A percentile compares a stretch with the other conserved stretches of the same genome.
Conservation (phyloP, 2,329 filamentous ascomycete species). For the Neopestalotiopsis sp. region DNA sequence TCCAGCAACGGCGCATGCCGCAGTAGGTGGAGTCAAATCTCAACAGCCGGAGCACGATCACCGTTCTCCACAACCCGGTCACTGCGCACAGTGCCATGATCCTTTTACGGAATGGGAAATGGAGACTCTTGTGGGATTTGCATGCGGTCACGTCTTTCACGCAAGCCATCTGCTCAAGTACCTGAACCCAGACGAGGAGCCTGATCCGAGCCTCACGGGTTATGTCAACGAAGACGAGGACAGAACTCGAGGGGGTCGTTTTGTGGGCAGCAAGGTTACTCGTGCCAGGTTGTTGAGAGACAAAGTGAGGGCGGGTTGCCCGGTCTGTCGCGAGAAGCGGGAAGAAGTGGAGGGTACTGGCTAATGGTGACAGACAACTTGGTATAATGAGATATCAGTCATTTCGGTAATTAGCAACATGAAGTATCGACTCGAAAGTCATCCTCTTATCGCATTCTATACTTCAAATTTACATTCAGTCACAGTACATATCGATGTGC, state of each 20-base stretch:
- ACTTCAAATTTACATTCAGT: too few relatives aligned
- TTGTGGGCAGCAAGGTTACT: constrained; percentile 86
- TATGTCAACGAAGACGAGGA: constrained; percentile 50
- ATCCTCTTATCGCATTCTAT: not conserved
- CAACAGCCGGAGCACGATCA: constrained; percentile 38
- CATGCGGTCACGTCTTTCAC: constrained; percentile 84
- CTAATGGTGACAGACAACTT: not conserved
- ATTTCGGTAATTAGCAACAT: not conserved
- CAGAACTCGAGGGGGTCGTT: constrained; percentile 56
- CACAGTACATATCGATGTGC: too few relatives aligned
- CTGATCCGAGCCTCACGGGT: constrained; percentile 46
- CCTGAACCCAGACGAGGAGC: constrained; percentile 50
- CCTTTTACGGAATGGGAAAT: constrained; percentile 66
- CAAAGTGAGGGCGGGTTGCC: constrained; percentile 69
- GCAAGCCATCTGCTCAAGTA: constrained; percentile 71
- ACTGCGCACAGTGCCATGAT: constrained; percentile 64
- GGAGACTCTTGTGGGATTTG: constrained; percentile 80
- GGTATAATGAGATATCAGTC: not conserved
- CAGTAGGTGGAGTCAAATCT: constrained; percentile 22
- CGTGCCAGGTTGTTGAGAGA: constrained; percentile 81
- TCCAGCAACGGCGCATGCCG: constrained; percentile 16
- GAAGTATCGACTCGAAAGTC: not conserved
- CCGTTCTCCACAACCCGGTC: constrained; percentile 52
- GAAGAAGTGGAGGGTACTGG: constrained; percentile 27
- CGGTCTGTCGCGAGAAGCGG: constrained; percentile 54